Evolutionary conservation across 139 green algal genomes (phyloP).

Genomic region (Volvox reticuliferus): DNA sequence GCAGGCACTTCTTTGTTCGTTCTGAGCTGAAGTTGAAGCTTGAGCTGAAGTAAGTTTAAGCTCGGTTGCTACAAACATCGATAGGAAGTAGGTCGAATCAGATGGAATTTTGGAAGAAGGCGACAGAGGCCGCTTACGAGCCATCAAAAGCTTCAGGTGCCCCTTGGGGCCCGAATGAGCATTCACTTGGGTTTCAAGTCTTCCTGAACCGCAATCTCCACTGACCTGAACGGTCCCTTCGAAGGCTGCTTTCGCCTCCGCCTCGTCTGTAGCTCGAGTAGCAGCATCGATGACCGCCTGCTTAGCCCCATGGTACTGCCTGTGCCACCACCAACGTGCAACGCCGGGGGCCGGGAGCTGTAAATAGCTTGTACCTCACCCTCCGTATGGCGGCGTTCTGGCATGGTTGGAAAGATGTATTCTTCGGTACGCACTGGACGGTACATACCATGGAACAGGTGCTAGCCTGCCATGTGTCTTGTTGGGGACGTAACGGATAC

Average conservation of each 20-base stretch:
- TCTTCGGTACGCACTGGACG: neutral
- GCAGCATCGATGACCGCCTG: neutral
- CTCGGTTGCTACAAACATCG: neutral
- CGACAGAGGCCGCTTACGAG: no score
- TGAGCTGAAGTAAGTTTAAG: neutral
- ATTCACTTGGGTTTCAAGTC: neutral
- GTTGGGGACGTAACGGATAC: neutral
- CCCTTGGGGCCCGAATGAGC: neutral
- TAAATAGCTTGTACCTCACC: no score
- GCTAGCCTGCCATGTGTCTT: neutral
- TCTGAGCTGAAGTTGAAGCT: neutral
- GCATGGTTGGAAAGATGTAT: neutral
- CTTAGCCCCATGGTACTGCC: neutral
- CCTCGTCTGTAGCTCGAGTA: neutral
- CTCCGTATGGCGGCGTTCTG: neutral
- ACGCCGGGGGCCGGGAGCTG: no score
- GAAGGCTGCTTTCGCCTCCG: neutral
- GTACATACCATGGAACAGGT: neutral
- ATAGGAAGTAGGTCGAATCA: no score
- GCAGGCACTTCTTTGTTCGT: neutral
- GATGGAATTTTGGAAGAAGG: no score
- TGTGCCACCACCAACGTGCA: neutral
- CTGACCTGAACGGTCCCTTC: neutral
- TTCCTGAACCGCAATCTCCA: neutral
- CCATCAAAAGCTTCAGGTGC: no score